These are phyloP conservation scores for Coleophoma eucalyptorum DNA, from an alignment of 2,329 filamentous ascomycete species.

Conservation along the genomic window DNA sequence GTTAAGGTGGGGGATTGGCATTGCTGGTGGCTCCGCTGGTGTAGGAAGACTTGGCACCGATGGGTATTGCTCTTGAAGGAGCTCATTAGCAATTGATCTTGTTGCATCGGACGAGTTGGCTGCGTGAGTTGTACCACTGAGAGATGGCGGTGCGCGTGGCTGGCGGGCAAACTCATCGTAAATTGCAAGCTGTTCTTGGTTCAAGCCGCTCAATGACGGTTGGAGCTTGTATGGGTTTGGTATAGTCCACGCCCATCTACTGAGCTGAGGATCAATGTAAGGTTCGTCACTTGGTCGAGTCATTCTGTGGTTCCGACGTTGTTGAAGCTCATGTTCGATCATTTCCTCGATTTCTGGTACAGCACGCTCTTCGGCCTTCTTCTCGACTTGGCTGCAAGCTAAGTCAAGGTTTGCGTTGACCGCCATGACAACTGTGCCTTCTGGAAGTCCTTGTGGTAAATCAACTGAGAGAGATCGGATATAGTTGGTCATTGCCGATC, in stretches of 20 bases:
- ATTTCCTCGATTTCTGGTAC: constrained; percentile 93
- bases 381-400: constrained; percentile 90
- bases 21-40: constrained; percentile 53
- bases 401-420: constrained; percentile 96
- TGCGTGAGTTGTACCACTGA: constrained; percentile 50
- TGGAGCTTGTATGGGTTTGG: constrained; percentile 89
- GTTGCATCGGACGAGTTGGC: constrained; percentile 58
- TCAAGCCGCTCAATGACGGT: constrained; percentile 67
- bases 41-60: constrained; percentile 54
- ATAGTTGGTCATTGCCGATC: constrained; percentile 97
- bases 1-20: constrained; percentile 35
- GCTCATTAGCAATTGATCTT: constrained; percentile 58
- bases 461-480: constrained; percentile 69
- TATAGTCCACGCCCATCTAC: constrained; percentile 89
- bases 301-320: constrained; percentile 70
- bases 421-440: constrained; percentile 96
- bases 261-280: constrained; percentile 78
- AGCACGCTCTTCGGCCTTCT: constrained; percentile 90
- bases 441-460: constrained; percentile 77
- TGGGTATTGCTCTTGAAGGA: constrained; percentile 59
- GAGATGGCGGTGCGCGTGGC: constrained; percentile 58
- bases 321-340: constrained; percentile 76
- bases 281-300: constrained; percentile 71
- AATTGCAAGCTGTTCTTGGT: constrained; percentile 88
- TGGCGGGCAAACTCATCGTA: constrained; percentile 95